A percentile compares a stretch with the other conserved stretches of the same genome.
Conservation (phyloP, 1,284 basidiomycete species). For the Gomphus bonarii region DNA sequence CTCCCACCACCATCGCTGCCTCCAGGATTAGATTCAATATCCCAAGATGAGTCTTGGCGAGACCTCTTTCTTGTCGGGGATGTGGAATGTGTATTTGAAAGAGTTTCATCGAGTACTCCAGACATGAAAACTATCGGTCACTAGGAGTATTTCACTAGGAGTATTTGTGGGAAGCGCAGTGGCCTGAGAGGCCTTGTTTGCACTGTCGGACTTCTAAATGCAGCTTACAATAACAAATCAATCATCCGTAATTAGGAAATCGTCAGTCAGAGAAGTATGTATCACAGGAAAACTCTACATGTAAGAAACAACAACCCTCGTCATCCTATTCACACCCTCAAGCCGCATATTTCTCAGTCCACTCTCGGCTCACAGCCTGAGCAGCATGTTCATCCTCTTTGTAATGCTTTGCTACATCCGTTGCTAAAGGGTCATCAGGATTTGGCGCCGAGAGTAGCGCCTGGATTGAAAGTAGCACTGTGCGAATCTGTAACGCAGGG, state of each 20-base stretch:
- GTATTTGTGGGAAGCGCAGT: background rate
- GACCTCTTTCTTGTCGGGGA: conserved; percentile 3
- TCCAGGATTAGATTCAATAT: conserved; percentile 2
- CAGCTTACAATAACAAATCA: background rate
- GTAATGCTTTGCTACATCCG: conserved; percentile 96
- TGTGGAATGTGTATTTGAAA: background rate
- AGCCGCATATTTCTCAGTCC: conserved; percentile 78
- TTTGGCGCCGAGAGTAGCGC: conserved; percentile 93
- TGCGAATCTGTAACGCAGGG: conserved; percentile 95
- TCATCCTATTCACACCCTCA: background rate
- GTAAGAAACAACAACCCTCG: background rate
- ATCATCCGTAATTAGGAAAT: background rate
- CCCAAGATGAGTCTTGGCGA: conserved; percentile 6
- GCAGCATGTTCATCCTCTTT: conserved; percentile 95
- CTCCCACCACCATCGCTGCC: conserved; percentile 7
- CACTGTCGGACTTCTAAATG: conserved; percentile 6
- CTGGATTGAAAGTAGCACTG: conserved; percentile 93
- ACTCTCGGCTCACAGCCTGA: conserved; percentile 81
- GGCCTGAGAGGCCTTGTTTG: background rate
- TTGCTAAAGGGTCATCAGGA: conserved; percentile 98
- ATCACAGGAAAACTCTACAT: conserved; percentile 3
- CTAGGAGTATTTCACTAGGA: too few species aligned
- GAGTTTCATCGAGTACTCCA: conserved; percentile 1
- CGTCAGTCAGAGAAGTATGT: background rate
- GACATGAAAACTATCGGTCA: conserved; percentile 5